These are phyloP conservation scores for Pseudogymnoascus sp. DNA, from an alignment of 2,329 filamentous ascomycete species.

Conservation along the genomic window DNA sequence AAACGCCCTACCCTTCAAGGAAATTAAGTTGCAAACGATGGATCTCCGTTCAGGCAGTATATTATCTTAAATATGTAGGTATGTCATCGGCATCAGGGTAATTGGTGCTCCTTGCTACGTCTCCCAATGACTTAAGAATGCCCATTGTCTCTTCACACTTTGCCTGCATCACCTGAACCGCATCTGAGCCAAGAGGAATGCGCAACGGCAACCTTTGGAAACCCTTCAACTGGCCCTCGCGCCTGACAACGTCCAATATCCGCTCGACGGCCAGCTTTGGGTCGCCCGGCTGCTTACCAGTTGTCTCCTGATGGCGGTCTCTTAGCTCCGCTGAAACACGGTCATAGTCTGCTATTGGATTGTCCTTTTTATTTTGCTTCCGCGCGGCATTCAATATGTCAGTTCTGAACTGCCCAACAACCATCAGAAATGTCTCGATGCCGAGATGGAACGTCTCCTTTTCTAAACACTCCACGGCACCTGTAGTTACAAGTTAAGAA, in stretches of 20 bases:
- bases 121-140: not conserved
- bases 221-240: conserved; percentile 27
- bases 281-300: conserved; percentile 30
- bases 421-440: conserved; percentile 27
- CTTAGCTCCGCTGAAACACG: not conserved
- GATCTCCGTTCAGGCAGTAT: not conserved
- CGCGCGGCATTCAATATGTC: conserved; percentile 28
- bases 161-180: conserved; percentile 22
- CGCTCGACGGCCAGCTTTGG: conserved; percentile 31
- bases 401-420: conserved; percentile 44
- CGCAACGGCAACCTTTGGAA: conserved; percentile 25
- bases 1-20: not conserved
- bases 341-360: conserved; percentile 11
- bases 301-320: not conserved
- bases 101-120: not conserved
- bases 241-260: conserved; percentile 33
- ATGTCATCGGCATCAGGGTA: not conserved
- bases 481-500: conserved; percentile 9
- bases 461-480: conserved; percentile 13
- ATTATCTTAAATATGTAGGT: not conserved
- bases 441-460: conserved; percentile 14
- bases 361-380: conserved; percentile 8
- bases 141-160: conserved; percentile 18
- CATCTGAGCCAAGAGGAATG: conserved; percentile 32
- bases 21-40: not conserved